These are phyloP conservation scores for Ganoderma leucocontextum DNA, from an alignment of 1,284 basidiomycete species.

Conservation along the genomic window DNA sequence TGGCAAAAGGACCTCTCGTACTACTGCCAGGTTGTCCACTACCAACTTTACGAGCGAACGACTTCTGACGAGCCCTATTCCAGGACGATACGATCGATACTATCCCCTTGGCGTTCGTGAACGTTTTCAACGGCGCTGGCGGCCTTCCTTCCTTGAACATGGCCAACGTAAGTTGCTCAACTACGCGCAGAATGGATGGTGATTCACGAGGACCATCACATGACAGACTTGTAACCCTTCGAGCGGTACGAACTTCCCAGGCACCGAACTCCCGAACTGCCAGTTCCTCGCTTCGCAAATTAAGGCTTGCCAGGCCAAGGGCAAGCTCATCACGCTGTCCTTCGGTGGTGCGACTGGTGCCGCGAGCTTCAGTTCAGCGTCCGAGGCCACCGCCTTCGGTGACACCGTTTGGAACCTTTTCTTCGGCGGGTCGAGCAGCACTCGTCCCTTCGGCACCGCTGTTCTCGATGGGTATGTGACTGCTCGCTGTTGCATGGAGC, in stretches of 20 bases:
- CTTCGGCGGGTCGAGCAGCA: slow-evolving; percentile 63
- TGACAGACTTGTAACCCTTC: slow-evolving; percentile 57
- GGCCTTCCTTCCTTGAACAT: slow-evolving; percentile 67
- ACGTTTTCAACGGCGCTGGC: slow-evolving; percentile 62
- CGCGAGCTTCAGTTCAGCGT: slow-evolving; percentile 59
- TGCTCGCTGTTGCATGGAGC: not conserved
- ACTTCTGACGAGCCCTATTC: not conserved
- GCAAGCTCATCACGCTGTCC: slow-evolving; percentile 71
- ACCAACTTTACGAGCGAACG: too few relatives aligned
- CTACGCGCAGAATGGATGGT: not conserved
- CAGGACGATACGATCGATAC: slow-evolving; percentile 60
- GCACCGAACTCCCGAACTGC: slow-evolving; percentile 66
- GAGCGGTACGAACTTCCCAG: slow-evolving; percentile 55
- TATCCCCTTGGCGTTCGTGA: slow-evolving; percentile 67
- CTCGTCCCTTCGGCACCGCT: slow-evolving; percentile 68
- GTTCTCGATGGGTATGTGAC: slow-evolving; percentile 67
- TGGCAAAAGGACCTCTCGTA: slow-evolving; percentile 58
- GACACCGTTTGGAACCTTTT: slow-evolving; percentile 72
- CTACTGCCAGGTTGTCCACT: slow-evolving; percentile 55
- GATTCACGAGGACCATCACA: not conserved
- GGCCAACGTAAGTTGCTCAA: slow-evolving; percentile 56
- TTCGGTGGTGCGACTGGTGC: slow-evolving; percentile 69
- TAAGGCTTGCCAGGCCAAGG: slow-evolving; percentile 65
- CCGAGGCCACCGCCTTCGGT: slow-evolving; percentile 60
- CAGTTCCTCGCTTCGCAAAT: slow-evolving; percentile 62